phyloP scores from a whole-genome alignment of 1,139 yeast species.

The Diutina siamensis region DNA sequence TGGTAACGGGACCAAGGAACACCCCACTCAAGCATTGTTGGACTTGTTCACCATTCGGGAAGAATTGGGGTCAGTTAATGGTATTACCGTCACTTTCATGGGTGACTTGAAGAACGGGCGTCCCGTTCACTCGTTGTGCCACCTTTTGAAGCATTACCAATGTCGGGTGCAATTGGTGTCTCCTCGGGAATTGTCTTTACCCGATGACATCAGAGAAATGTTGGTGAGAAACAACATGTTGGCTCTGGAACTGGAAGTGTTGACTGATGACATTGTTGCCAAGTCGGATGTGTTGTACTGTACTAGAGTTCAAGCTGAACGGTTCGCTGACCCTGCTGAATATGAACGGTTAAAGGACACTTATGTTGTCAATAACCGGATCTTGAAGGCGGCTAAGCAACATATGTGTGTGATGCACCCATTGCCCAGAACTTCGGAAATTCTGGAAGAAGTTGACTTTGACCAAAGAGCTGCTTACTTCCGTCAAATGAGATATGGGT shows the following conservation, averaged over 20 bases:
- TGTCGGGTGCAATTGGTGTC: constrained; percentile 88
- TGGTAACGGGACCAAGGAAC: constrained; percentile 96
- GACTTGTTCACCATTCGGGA: constrained; percentile 98
- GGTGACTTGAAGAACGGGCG: constrained; percentile 98
- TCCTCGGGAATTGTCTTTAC: constrained; percentile 80
- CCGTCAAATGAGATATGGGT: constrained; percentile 98
- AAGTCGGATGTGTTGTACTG: constrained; percentile 93
- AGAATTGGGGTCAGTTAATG: constrained; percentile 96
- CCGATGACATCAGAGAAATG: constrained; percentile 57
- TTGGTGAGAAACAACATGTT: constrained; percentile 58
- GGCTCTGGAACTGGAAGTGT: constrained; percentile 57
- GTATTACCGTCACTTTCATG: constrained; percentile 96
- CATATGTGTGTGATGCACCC: constrained; percentile 99
- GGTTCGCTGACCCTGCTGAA: constrained; percentile 66
- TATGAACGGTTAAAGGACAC: constrained; percentile 86
- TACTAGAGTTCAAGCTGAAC: constrained; percentile 96
- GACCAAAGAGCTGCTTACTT: constrained; percentile 99
- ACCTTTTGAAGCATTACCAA: constrained; percentile 82
- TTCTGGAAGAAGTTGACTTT: constrained; percentile 95
- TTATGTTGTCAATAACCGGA: constrained; percentile 85
- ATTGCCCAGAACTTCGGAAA: constrained; percentile 92
- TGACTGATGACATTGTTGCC: constrained; percentile 76
- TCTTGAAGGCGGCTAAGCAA: constrained; percentile 85
- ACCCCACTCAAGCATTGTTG: constrained; percentile 96
- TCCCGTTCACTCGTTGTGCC: constrained; percentile 94